Base-by-base conservation (phyloP, 768 basidiomycete genomes). In the Suillus subluteus region DNA sequence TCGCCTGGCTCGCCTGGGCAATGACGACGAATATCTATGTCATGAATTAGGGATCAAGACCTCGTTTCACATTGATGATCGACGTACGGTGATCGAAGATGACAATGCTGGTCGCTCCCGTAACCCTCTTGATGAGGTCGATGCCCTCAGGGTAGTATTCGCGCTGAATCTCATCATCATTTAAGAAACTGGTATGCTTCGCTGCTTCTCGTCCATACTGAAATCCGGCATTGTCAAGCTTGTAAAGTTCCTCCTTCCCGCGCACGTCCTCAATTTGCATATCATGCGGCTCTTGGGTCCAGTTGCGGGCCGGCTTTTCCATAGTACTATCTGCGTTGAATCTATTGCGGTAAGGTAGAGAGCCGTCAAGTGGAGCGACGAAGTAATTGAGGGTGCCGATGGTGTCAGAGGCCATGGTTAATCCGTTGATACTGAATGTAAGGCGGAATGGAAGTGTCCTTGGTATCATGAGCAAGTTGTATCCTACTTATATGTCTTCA, bases 51-150 rank as follows among this genome's bases (percentile, higher is more conserved):
- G 32, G 7, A 23, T 46, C 30, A 43, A 63, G 44, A 12, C 4
- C 0, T 21, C 32, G 32, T 46, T 46, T 32, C 44, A 35, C 26
- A 46, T 35, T 9, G 6, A 21, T 63, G n/a, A 38, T 38, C 1
- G 41, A 68, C 79, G 38, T 50, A 76, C 81, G 83, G 61, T 82
- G 80, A 63, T 83, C 83, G 67, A 84, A 84, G 37, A 83, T 69
- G 55, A 82, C 78, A 40, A 74, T 74, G 18, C 71, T 74, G 58
- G 67, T 77, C 16, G 81, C 83, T 16, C 79, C 80, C 1, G 81
- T 81, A 41, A 76, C 48, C 48, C 74, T 71, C 73, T 82, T 82
- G 43, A 82, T 67, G 30, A 82, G 69, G 63, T 78, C 78, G 35
- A 69, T 55, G 54, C 76, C 77, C 70, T 84, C 83, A 0, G 76